A percentile compares a stretch with the other conserved stretches of the same genome.
Conservation (phyloP, 164 flowering plant genomes). For the Annona squamosa region DNA sequence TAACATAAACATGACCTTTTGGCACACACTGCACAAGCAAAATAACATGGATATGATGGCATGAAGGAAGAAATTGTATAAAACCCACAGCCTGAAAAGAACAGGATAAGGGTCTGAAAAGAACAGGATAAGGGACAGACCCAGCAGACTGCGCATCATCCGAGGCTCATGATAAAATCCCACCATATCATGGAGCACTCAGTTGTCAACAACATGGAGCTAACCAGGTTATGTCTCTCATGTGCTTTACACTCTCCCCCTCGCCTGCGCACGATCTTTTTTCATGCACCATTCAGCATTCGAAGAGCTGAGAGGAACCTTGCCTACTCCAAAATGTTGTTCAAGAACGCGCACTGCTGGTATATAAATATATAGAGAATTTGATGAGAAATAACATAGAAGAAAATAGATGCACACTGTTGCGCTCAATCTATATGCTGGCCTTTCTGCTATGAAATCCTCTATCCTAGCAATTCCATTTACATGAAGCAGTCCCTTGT, state of each 20-base stretch:
- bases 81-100: neutral
- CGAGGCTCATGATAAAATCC: constrained; percentile 22
- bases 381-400: constrained; percentile 1
- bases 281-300: neutral
- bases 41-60: constrained; percentile 1
- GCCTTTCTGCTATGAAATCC: constrained; percentile 33
- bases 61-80: neutral
- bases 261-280: neutral
- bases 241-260: neutral
- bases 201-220: constrained; percentile 41
- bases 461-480: constrained; percentile 36
- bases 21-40: constrained; percentile 45
- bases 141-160: constrained; percentile 25
- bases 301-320: constrained; percentile 4
- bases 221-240: constrained; percentile 11
- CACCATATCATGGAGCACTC: constrained; percentile 20
- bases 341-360: constrained; percentile 29
- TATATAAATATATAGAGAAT: neutral
- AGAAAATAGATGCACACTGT: constrained; percentile 22
- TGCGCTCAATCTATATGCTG: constrained; percentile 22
- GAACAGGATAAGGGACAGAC: constrained; percentile 2
- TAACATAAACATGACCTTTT: constrained; percentile 39
- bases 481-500: constrained; percentile 31
- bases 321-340: constrained; percentile 31
- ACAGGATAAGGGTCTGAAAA: neutral